These are phyloP conservation scores for Crithidia expoeki DNA, from an alignment of 208 protist genomes.

Conservation along the genomic window DNA sequence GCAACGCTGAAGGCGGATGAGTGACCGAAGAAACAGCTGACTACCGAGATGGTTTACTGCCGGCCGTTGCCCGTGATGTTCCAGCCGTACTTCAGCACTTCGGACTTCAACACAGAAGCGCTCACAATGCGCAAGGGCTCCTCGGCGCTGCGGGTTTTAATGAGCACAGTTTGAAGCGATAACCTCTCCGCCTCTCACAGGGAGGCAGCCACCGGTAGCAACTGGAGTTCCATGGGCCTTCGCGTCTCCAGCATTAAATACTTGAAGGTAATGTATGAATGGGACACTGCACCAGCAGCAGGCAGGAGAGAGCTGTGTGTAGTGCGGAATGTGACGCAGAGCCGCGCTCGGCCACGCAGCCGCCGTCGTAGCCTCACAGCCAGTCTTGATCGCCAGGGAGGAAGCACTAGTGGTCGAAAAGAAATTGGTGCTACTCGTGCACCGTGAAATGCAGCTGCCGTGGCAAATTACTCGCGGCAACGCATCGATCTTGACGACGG, in stretches of 20 bases:
- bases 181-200: neutral
- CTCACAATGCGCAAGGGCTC: conserved; percentile 20
- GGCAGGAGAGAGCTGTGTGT: conserved; percentile 24
- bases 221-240: conserved; percentile 1
- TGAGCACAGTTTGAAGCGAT: neutral
- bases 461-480: conserved; percentile 49
- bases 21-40: conserved; percentile 18
- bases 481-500: conserved; percentile 37
- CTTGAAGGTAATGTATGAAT: too few species aligned
- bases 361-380: neutral
- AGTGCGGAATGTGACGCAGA: conserved; percentile 27
- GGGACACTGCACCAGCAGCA: conserved; percentile 30
- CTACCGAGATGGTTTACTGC: conserved; percentile 16
- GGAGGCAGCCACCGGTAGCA: neutral
- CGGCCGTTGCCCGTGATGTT: conserved; percentile 9
- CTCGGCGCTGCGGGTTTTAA: neutral
- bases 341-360: neutral
- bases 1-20: conserved; percentile 30
- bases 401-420: conserved; percentile 26
- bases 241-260: neutral
- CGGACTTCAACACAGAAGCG: conserved; percentile 33
- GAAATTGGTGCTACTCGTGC: conserved; percentile 44
- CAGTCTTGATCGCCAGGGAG: neutral
- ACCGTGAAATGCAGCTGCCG: conserved; percentile 66
- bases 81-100: conserved; percentile 24